Conservation (phyloP, 2,329 filamentous ascomycete genomes). For the Ophiostoma perfectum region DNA sequence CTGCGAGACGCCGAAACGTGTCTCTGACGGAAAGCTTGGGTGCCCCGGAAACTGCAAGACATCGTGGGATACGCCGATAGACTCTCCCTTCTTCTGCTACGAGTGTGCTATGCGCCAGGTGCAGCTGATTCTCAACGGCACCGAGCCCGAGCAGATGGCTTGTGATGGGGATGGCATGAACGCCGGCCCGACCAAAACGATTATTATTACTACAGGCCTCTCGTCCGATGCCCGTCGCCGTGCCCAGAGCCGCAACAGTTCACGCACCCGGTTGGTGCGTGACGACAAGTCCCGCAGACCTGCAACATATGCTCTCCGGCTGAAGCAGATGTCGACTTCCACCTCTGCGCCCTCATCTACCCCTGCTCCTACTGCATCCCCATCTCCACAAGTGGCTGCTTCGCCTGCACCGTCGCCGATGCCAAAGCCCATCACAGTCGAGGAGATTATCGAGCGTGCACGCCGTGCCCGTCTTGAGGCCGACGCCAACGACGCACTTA, state of each 20-base stretch:
- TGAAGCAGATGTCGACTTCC: not conserved
- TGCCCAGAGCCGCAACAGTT: not conserved
- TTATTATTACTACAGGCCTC: not conserved
- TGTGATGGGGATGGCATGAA: not conserved
- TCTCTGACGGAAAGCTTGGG: not conserved
- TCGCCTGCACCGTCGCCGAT: not conserved
- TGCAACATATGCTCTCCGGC: not conserved
- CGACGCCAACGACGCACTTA: conserved; percentile 42
- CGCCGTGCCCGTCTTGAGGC: conserved; percentile 36
- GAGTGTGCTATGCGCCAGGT: conserved; percentile 2
- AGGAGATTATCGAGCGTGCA: conserved; percentile 45
- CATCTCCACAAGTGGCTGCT: not conserved
- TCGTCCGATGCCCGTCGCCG: not conserved
- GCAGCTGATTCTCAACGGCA: not conserved
- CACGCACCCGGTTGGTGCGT: not conserved
- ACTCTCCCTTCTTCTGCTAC: conserved; percentile 4
- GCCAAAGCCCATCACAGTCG: conserved; percentile 37
- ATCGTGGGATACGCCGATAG: not conserved
- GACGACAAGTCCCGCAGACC: not conserved
- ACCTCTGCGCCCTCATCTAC: not conserved
- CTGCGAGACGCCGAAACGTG: conserved; percentile 37
- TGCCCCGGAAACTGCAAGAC: conserved; percentile 4
- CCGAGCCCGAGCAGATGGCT: not conserved
- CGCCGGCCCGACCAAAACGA: not conserved
- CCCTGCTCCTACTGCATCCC: not conserved